phyloP scores from a whole-genome alignment of 768 basidiomycete genomes.

The Kwoniella mangroviensis region DNA sequence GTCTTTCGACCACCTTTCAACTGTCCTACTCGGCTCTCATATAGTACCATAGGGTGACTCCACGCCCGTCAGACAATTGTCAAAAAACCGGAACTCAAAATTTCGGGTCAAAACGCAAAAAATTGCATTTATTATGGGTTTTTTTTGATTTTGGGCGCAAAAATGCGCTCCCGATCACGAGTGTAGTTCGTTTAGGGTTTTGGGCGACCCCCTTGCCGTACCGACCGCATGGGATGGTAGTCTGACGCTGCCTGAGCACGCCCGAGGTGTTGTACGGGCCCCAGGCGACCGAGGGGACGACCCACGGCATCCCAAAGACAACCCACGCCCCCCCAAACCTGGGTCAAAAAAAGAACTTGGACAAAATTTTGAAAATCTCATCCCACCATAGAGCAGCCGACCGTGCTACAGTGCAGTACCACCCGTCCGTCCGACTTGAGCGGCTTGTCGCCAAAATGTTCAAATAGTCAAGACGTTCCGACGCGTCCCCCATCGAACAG shows the following conservation, averaged over 20 bases:
- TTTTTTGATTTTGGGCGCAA: constrained; percentile 25
- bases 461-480: background rate
- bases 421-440: background rate
- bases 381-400: constrained; percentile 1
- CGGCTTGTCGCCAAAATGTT: background rate
- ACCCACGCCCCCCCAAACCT: constrained; percentile 73
- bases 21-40: constrained; percentile 17
- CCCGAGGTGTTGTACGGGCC: background rate
- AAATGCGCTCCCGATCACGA: constrained; percentile 8
- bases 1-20: background rate
- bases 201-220: background rate
- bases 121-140: constrained; percentile 16
- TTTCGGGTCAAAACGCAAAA: constrained; percentile 30
- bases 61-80: constrained; percentile 8
- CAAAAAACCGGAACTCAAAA: constrained; percentile 22
- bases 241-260: background rate
- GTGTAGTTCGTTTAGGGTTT: constrained; percentile 17
- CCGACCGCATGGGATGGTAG: background rate
- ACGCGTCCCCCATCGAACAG: background rate
- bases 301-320: constrained; percentile 63
- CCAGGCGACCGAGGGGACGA: background rate
- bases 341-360: constrained; percentile 63
- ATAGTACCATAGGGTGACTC: constrained; percentile 20
- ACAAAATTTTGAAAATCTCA: constrained; percentile 1
- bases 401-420: constrained; percentile 3